These are phyloP conservation scores for Xenoacremonium recifei DNA, from an alignment of 2,329 filamentous ascomycete species.

Conservation along the genomic window DNA sequence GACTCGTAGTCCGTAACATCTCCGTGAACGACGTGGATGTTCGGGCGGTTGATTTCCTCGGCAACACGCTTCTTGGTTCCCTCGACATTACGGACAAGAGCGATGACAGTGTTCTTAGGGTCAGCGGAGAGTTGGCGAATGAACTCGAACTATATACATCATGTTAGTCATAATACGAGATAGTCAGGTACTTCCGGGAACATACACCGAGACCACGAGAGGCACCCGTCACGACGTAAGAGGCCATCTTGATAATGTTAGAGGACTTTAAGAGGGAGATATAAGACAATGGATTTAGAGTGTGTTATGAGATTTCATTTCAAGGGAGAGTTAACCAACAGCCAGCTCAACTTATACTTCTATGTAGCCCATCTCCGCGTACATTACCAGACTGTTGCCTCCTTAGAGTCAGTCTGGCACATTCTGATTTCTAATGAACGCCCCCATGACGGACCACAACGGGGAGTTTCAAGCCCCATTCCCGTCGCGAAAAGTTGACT, in stretches of 20 bases:
- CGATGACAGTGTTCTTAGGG: conserved; percentile 38
- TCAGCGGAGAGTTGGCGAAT: conserved; percentile 41
- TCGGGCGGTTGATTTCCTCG: conserved; percentile 18
- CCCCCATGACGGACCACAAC: too few species aligned
- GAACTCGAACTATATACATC: conserved; percentile 26
- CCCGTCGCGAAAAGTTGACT: not conserved
- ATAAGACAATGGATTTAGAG: too few species aligned
- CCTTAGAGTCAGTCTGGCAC: too few species aligned
- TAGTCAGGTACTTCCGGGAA: not conserved
- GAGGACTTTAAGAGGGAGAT: too few species aligned
- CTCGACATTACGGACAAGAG: conserved; percentile 41
- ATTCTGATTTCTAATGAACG: too few species aligned
- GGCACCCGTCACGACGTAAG: conserved; percentile 12
- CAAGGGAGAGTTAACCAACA: too few species aligned
- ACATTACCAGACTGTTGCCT: too few species aligned
- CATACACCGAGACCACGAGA: conserved; percentile 12
- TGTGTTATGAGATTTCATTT: too few species aligned
- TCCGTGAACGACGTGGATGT: conserved; percentile 8
- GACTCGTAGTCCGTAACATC: conserved; percentile 10
- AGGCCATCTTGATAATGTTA: conserved; percentile 5
- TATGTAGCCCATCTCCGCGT: too few species aligned
- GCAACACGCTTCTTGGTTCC: conserved; percentile 36
- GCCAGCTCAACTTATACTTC: too few species aligned
- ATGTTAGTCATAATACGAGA: not conserved
- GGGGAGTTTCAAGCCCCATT: too few species aligned